These are phyloP conservation scores for Pseudogymnoascus sp. DNA, from an alignment of 2,329 filamentous ascomycete species.

Conservation along the genomic window DNA sequence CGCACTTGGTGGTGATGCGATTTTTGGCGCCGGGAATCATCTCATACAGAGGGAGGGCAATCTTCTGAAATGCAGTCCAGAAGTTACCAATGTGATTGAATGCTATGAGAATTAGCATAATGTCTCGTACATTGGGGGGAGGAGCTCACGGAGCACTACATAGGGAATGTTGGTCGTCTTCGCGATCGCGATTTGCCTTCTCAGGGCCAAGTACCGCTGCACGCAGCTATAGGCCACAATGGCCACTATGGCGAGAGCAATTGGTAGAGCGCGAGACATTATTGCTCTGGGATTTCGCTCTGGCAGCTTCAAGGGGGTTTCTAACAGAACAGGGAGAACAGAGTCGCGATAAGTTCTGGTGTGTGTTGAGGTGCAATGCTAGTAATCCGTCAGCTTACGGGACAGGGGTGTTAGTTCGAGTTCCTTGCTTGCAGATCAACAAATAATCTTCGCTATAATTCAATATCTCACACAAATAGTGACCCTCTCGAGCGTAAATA, in stretches of 20 bases:
- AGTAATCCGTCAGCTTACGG: not conserved
- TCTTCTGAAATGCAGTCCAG: not conserved
- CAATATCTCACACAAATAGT: not conserved
- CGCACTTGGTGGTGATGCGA: slow-evolving; percentile 5
- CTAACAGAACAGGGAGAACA: not conserved
- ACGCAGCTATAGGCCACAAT: slow-evolving; percentile 2
- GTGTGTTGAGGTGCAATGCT: not conserved
- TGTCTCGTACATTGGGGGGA: not conserved
- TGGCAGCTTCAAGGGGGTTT: not conserved
- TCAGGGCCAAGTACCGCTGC: not conserved
- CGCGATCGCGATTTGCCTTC: slow-evolving; percentile 5
- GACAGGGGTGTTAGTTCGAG: not conserved
- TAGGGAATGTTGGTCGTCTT: slow-evolving; percentile 1
- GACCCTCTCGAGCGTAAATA: not conserved
- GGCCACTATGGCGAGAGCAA: not conserved
- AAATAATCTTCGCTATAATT: not conserved
- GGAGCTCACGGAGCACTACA: not conserved
- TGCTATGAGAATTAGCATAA: not conserved
- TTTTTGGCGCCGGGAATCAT: not conserved
- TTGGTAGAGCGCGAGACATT: not conserved
- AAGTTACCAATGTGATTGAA: slow-evolving; percentile 5
- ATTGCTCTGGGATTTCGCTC: not conserved
- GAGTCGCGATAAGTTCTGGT: not conserved
- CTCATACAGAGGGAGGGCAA: not conserved
- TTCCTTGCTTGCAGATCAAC: not conserved